Evolutionary conservation across 371 early-diverging fungal genomes (phyloP), one percentile per base, ranked within the genome.

Genomic region (Capillidium heterosporum): DNA sequence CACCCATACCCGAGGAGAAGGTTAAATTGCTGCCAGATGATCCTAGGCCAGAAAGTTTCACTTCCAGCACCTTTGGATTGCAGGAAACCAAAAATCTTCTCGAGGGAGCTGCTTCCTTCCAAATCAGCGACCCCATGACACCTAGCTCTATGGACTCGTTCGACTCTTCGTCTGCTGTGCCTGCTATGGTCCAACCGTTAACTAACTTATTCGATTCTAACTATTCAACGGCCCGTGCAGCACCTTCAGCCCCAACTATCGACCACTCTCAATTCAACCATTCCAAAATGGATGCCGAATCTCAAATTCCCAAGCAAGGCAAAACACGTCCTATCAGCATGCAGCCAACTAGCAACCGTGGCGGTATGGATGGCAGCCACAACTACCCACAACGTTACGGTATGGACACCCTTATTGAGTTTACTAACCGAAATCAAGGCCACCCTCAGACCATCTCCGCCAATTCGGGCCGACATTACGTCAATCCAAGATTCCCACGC

Each of bases 301-400:
- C n/a, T 23, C 40, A 56, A 21, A 10, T 40, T 24, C 28, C 44
- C 8, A 43, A 31, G 21, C 51, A 32, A 26, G 17, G 53, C 2
- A 59, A 59, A 44, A 50, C 59, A n/a, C 59, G 59, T 41, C 59
- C 51, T 23, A 59, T 42, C 51, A 51, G 32, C 19, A 59, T 51
- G 59, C 42, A 48, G 32, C 41, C 51, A n/a, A 35, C 35, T 35
- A 35, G 35, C 35, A 35, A 24, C 50, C 11, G 11, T 31, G 17
- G 23, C n/a, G 7, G 41, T 50, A n/a, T 28, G 40, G 15, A 42
- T 39, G 41, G 51, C 35, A 28, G 48, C 19, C 24, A 21, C 21
- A 26, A 28, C 11, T 11, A 19, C 28, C 50, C 15, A 48, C 32
- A 35, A 48, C 26, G 48, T 17, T 39, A 40, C 32, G 29, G 48